A percentile compares a stretch with the other conserved stretches of the same genome.
Evolutionary conservation across 2,329 filamentous ascomycete species (phyloP).

Genomic region (Chrysoporthe puriensis): DNA sequence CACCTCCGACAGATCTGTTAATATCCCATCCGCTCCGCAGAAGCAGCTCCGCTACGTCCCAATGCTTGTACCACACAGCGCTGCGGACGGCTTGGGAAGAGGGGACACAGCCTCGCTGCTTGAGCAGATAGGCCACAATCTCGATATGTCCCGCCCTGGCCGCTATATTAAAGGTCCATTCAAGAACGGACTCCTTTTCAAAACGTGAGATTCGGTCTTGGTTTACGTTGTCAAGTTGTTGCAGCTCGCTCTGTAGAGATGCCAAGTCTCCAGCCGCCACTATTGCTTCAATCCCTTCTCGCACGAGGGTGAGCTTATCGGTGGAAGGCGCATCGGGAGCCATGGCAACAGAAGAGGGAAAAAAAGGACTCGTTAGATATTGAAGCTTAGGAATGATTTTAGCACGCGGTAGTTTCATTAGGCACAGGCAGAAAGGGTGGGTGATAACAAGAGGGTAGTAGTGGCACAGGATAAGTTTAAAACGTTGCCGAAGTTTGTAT

Average conservation of each 20-base stretch:
- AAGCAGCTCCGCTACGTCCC: slow-evolving; percentile 1
- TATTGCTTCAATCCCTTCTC: background rate
- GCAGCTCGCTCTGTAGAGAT: background rate
- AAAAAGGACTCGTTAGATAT: background rate
- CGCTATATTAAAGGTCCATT: background rate
- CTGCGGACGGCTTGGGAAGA: background rate
- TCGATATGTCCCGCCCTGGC: slow-evolving; percentile 1
- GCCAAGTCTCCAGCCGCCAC: slow-evolving; percentile 2
- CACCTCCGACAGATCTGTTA: background rate
- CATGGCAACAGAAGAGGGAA: background rate
- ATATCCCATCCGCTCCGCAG: slow-evolving; percentile 5
- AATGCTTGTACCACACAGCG: background rate
- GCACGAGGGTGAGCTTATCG: background rate
- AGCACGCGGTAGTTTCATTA: background rate
- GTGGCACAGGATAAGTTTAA: too few species aligned
- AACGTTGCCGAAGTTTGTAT: too few species aligned
- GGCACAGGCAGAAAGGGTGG: background rate
- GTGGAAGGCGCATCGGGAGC: background rate
- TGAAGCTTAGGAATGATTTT: background rate
- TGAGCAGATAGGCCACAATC: slow-evolving; percentile 1
- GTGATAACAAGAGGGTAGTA: too few species aligned
- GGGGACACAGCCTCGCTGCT: slow-evolving; percentile 6
- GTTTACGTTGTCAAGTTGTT: background rate
- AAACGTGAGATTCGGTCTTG: background rate
- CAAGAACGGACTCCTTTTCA: background rate